Evolutionary conservation across 2,329 filamentous ascomycete genomes (phyloP), one percentile per base, ranked within the genome.

Genomic region (Endocalyx cinctus): DNA sequence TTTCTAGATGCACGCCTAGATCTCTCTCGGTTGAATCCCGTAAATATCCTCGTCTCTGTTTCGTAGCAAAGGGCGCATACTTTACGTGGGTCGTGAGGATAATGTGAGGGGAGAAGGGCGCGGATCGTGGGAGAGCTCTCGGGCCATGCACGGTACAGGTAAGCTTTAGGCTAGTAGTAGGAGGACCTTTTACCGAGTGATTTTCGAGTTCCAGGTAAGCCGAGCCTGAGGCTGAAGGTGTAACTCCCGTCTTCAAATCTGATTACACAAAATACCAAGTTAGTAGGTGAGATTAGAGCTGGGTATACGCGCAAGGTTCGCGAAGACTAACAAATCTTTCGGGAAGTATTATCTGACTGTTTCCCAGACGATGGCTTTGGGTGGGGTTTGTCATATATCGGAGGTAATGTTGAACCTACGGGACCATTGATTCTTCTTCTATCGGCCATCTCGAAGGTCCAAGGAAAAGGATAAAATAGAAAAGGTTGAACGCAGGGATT

Each of bases 71-170:
- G 0, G 92, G 89, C 1, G 92, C 89, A 57, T 94, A 97, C 64
- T 97, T 98, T 55, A 98, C 84, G 48, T 95, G 87, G 3, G 90
- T 94, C 11, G 85, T 87, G 32, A 98, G 75, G 27, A 96, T 82
- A 44, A 97, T 79, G 51, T 95, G 89, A 8, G 92, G 87, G 33
- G 87, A 92, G 65, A 96, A 98, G 2, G 87, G 83, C 17, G 87
- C 87, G 35, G 86, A 94, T 55, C 88, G 80, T 19, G 90, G 89
- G 26, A 98, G 74, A 16, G 92, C 88, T 47, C 89, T 81, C 4
- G 92, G 92, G 2, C 92, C 92, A 63, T 97, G 90, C 34, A 97
- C 87, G 10, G 87, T 89, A 59, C 89, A 95, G 42, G 83, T 85
- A 40, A 98, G 79, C 62, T 98, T 98, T 54, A 97, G 74, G 32